phyloP scores from a whole-genome alignment of 139 green algal genomes.

The Chlamydomonas sphaeroides region DNA sequence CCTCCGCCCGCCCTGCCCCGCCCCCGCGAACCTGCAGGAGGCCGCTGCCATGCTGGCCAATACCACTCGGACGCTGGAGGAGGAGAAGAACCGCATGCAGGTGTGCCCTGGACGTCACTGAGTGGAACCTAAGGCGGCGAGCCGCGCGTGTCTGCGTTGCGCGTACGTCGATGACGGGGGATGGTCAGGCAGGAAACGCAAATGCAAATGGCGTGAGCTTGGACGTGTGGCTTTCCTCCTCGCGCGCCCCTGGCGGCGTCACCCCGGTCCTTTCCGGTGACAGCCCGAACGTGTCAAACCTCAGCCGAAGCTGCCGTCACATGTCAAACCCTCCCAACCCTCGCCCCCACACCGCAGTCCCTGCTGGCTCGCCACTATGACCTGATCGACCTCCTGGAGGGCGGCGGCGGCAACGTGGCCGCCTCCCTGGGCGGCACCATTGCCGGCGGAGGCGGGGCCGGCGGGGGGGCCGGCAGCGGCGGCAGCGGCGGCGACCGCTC shows the following conservation, averaged over 20 bases:
- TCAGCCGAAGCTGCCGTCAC: too few relatives aligned
- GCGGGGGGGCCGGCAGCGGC: not conserved
- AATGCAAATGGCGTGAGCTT: too few relatives aligned
- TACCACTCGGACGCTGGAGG: constrained; percentile 33
- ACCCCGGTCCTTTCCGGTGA: too few relatives aligned
- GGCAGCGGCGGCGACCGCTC: not conserved
- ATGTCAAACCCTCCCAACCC: not conserved
- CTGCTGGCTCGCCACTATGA: constrained; percentile 35
- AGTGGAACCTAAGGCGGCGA: too few relatives aligned
- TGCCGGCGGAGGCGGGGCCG: not conserved
- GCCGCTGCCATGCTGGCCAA: constrained; percentile 14
- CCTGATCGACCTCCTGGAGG: constrained; percentile 38
- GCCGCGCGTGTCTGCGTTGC: too few relatives aligned
- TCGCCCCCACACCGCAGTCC: not conserved
- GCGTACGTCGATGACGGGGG: too few relatives aligned
- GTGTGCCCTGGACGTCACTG: too few relatives aligned
- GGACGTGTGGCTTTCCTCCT: not conserved
- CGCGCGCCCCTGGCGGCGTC: not conserved
- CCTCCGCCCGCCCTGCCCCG: not conserved
- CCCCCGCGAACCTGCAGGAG: too few relatives aligned
- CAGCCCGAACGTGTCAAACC: too few relatives aligned
- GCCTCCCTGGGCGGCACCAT: not conserved
- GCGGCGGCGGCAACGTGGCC: not conserved
- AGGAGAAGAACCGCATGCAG: constrained; percentile 47
- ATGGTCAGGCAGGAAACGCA: too few relatives aligned